Conservation (phyloP, 2,329 filamentous ascomycete genomes). For the Diaporthe eres region DNA sequence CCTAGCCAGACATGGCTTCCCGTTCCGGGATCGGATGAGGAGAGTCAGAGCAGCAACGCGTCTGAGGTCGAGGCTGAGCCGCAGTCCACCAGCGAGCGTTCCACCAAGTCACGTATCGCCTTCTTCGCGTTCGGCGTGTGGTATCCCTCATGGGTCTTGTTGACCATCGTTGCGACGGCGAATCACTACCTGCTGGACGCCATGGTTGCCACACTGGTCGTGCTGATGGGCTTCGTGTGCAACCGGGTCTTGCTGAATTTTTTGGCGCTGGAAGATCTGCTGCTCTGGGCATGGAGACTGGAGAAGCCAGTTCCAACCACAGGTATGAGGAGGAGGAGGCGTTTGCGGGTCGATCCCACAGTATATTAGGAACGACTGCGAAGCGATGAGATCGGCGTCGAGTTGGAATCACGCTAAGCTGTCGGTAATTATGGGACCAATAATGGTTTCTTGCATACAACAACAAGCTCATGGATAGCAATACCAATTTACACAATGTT, state of each 20-base stretch:
- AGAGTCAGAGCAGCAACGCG: not conserved
- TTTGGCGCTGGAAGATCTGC: constrained; percentile 74
- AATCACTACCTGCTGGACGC: constrained; percentile 78
- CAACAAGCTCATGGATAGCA: constrained; percentile 1
- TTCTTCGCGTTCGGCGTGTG: constrained; percentile 57
- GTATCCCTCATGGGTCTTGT: constrained; percentile 68
- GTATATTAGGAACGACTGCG: constrained; percentile 21
- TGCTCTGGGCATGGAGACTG: constrained; percentile 72
- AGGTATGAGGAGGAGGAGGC: constrained; percentile 43
- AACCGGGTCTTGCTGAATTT: constrained; percentile 70
- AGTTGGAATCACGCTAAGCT: not conserved
- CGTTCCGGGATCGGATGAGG: constrained; percentile 36
- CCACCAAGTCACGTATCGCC: constrained; percentile 34
- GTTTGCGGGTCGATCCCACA: constrained; percentile 9
- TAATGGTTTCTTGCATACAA: not conserved
- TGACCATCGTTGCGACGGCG: constrained; percentile 72
- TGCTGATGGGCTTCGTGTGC: constrained; percentile 69
- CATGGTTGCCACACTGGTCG: constrained; percentile 73
- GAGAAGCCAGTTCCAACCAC: constrained; percentile 73
- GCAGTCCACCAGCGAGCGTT: constrained; percentile 38
- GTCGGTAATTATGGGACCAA: not conserved
- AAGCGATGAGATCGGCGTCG: not conserved
- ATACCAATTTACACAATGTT: not conserved
- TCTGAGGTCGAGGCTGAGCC: constrained; percentile 22
- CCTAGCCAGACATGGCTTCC: constrained; percentile 40